These are phyloP conservation scores for Dioszegia hungarica DNA, from an alignment of 768 basidiomycete species.

Conservation along the genomic window DNA sequence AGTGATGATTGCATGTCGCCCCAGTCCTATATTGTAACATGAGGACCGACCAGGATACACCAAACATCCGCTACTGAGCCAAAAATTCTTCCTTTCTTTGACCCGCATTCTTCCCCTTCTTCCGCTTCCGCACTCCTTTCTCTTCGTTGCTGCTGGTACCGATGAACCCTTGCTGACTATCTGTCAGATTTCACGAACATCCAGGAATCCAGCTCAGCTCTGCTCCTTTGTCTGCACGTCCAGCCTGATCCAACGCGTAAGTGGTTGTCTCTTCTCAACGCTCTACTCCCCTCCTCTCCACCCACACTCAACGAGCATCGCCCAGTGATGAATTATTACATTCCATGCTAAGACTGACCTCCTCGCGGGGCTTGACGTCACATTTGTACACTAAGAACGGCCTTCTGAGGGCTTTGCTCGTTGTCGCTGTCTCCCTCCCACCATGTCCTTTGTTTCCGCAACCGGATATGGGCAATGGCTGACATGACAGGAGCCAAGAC, in stretches of 20 bases:
- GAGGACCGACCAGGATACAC: constrained; percentile 39
- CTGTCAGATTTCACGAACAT: too few species aligned
- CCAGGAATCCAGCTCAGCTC: not conserved
- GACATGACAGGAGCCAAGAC: too few species aligned
- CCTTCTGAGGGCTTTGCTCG: constrained; percentile 26
- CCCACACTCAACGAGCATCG: not conserved
- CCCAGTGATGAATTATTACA: constrained; percentile 39
- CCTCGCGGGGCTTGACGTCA: constrained; percentile 37
- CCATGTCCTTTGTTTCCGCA: not conserved
- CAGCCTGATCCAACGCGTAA: not conserved
- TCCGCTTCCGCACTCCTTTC: not conserved
- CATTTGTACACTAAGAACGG: constrained; percentile 39
- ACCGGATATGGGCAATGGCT: too few species aligned
- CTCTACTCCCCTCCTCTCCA: not conserved
- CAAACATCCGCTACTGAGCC: constrained; percentile 37
- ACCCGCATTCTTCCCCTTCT: not conserved
- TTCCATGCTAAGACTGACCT: constrained; percentile 48
- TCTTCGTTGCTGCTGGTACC: not conserved
- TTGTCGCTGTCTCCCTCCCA: constrained; percentile 1
- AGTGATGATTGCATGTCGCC: constrained; percentile 28
- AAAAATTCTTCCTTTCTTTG: not conserved
- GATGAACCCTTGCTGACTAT: not conserved
- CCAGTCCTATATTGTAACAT: constrained; percentile 44
- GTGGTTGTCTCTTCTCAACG: not conserved
- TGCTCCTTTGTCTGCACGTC: not conserved